phyloP scores from a whole-genome alignment of 257 asterid genomes.

The Gentiana straminea region DNA sequence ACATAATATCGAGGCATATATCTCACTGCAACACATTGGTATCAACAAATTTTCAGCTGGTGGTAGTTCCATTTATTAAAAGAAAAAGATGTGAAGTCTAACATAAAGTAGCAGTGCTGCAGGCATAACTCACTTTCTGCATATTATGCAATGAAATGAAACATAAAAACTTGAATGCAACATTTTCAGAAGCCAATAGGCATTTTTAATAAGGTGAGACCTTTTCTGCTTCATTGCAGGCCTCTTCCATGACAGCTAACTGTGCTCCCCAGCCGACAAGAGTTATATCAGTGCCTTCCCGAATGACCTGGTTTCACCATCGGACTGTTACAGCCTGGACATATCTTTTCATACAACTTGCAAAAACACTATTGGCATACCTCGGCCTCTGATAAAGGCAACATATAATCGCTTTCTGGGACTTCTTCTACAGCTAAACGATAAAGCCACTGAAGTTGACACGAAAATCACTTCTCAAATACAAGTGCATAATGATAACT shows the following conservation, averaged over 20 bases:
- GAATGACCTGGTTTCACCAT: constrained; percentile 52
- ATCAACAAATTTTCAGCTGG: too few relatives aligned
- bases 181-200: background rate
- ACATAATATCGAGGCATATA: too few relatives aligned
- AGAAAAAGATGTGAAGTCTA: too few relatives aligned
- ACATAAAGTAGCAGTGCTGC: too few relatives aligned
- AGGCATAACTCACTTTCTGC: too few relatives aligned
- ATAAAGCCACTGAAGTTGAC: constrained; percentile 67
- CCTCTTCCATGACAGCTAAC: constrained; percentile 76
- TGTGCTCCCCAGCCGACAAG: constrained; percentile 99
- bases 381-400: constrained; percentile 95
- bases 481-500: background rate
- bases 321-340: too few relatives aligned
- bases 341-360: too few relatives aligned
- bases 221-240: constrained; percentile 86
- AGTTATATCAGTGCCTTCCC: constrained; percentile 90
- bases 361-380: constrained; percentile 26
- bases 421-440: constrained; percentile 96
- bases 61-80: too few relatives aligned
- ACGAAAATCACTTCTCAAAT: background rate
- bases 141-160: too few relatives aligned
- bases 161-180: too few relatives aligned
- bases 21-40: too few relatives aligned
- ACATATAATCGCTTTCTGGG: constrained; percentile 78
- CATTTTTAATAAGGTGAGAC: constrained; percentile 17